A percentile compares a stretch with the other conserved stretches of the same genome.
Conservation (phyloP, 768 basidiomycete species). For the Suillus ampliporus region DNA sequence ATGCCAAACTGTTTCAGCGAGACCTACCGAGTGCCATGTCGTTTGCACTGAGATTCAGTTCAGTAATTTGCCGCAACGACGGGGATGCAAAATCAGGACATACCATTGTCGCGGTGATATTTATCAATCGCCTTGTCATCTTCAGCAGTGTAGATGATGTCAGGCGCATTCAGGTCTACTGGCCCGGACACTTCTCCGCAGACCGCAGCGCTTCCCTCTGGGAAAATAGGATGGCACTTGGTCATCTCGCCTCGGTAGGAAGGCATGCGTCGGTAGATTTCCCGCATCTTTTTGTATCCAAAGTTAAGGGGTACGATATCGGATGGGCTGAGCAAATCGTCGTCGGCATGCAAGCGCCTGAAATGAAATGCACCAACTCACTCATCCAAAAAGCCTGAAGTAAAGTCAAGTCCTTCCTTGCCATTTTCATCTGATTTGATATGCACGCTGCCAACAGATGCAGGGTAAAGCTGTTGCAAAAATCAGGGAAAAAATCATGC, state of each 20-base stretch:
- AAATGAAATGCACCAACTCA: not conserved
- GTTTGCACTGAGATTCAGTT: conserved; percentile 39
- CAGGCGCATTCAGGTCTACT: conserved; percentile 38
- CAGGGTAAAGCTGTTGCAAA: conserved; percentile 17
- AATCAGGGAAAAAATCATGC: conserved; percentile 4
- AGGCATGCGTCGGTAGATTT: conserved; percentile 29
- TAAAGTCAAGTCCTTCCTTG: conserved; percentile 19
- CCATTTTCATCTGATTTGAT: conserved; percentile 18
- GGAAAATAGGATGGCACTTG: conserved; percentile 44
- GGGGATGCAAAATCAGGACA: conserved; percentile 11
- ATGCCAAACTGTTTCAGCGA: not conserved
- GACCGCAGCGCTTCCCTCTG: conserved; percentile 19
- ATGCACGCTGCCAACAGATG: conserved; percentile 23
- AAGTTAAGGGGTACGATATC: conserved; percentile 23
- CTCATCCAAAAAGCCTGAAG: conserved; percentile 18
- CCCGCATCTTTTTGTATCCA: conserved; percentile 26
- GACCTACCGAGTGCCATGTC: conserved; percentile 51
- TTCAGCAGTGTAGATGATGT: conserved; percentile 45
- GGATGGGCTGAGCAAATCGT: conserved; percentile 15
- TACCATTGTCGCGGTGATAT: conserved; percentile 36
- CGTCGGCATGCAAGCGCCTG: not conserved
- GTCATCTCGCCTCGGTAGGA: conserved; percentile 45
- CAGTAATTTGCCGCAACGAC: conserved; percentile 4
- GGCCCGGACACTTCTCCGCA: conserved; percentile 31
- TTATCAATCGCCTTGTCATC: conserved; percentile 43